Conservation (phyloP, 2,329 filamentous ascomycete species). For the Aurifilum marmelostoma region DNA sequence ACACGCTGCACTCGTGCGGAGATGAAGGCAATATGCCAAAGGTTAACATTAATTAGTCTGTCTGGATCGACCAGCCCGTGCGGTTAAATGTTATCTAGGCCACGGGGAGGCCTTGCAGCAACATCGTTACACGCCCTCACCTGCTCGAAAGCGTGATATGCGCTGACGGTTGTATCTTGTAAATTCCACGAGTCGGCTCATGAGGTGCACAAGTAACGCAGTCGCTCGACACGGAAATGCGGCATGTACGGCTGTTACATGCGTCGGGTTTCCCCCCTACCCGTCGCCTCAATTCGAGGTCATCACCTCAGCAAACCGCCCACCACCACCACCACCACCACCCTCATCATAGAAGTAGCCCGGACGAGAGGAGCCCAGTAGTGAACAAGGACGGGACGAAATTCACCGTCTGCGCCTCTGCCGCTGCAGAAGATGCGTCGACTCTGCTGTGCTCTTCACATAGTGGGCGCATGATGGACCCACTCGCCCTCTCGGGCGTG, state of each 20-base stretch:
- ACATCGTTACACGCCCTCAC: not conserved
- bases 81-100: not conserved
- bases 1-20: not conserved
- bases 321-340: no score
- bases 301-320: not conserved
- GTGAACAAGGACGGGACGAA: not conserved
- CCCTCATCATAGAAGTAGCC: no score
- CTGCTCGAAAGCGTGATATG: not conserved
- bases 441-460: not conserved
- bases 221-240: not conserved
- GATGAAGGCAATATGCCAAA: not conserved
- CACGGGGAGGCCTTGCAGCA: not conserved
- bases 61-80: not conserved
- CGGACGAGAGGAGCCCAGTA: not conserved
- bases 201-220: not conserved
- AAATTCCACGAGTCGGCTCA: not conserved
- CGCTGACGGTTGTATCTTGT: not conserved
- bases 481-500: not conserved
- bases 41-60: not conserved
- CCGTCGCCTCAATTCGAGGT: not conserved
- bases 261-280: not conserved
- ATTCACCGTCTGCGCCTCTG: not conserved
- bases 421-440: not conserved
- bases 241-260: not conserved
- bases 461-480: not conserved